Base-by-base conservation (phyloP, 495 filamentous ascomycete species). In the Penicillium canescens region DNA sequence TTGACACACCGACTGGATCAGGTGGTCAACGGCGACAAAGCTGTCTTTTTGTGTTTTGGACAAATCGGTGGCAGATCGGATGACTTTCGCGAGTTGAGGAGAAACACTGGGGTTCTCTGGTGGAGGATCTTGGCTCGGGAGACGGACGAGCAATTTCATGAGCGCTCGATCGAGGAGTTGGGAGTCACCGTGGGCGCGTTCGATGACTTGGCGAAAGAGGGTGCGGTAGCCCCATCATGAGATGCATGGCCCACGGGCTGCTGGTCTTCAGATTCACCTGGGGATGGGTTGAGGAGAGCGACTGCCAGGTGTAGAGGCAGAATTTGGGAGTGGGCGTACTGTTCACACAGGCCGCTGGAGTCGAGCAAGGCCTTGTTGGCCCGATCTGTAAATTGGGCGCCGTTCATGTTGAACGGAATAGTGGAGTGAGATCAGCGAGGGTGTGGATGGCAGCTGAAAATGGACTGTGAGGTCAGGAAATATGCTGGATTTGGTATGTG, bases 11-110 rank as follows among this genome's bases (percentile, higher is more conserved):
- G 90, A 83, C 57, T 85, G 82, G 53, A 98, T 97, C 26, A 98
- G 79, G 66, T 98, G 94, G 66, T 97, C 93, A 28, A 97, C 85
- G 5, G 93, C 93, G 46, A 98, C 88, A 67, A 82, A 98, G 57
- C 86, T 90, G 66, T 98, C 94, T 62, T 96, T 96, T 57, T 98
- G 94, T 2, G 91, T 92, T 72, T 94, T 96, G 49, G 92, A 91
- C 21, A 98, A 71, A n/a, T 97, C 92, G 62, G 86, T 85, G 6
- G 94, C 92, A 49, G 85, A 78, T 41, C 91, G 81, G 26, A 98
- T 78, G 46, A 96, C 81, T 54, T 88, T 95, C 36, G 82, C 78
- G 69, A 98, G 90, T 11, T 82, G 76, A 3, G 92, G 91, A 5
- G 91, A 83, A 59, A 93, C 83, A 33, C 87, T 84, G 34, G 94